Evolutionary conservation across 2,329 filamentous ascomycete genomes (phyloP), one percentile per base, ranked within the genome.

Genomic region (Hysterium pulicare): DNA sequence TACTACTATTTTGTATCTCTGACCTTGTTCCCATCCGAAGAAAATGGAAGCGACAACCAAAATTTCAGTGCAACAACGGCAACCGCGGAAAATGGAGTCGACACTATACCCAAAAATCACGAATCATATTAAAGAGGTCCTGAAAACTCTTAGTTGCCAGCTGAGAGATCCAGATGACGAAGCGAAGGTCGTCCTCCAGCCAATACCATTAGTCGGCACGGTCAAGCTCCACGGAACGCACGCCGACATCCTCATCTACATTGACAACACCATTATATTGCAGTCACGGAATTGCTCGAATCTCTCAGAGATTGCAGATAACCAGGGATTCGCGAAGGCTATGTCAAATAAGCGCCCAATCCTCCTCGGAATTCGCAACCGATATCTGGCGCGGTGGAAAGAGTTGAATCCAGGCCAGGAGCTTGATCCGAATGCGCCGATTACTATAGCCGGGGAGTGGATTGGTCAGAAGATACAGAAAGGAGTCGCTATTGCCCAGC

Each of bases 201-300:
- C 51, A 1, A 51, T 61, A 6, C 48, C 51, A 7, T 50, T 66
- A 2, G 21, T 55, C 2, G 62, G 58, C 28, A 62, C 54, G 6
- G 51, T 61, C 31, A 67, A 64, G 23, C 49, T 65, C 13, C 62
- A 64, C 41, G 61, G 62, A 20, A 62, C 59, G 1, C 63, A 63
- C 30, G 55, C 54, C 23, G 60, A 63, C 33, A 61, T 65, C 4
- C 46, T 62, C 4, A 33, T 64, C 23, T 40, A 53, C 26, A 28
- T 13, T 13, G 44, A 57, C 33, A 24, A 58, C 15, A 47, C 17
- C 10, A 54, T 63, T 23, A 20, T 48, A 11, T 49, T 62, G 5
- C 59, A 63, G 21, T 58, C 54, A 2, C 54, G 54, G 2, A 60
- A 61, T 40, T 49, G 53, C 3, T 13, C 30, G 9, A 46, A 48